Evolutionary conservation across 176 grass and related monocot species (phyloP).

Genomic region (Ampelocalamus luodianensis): DNA sequence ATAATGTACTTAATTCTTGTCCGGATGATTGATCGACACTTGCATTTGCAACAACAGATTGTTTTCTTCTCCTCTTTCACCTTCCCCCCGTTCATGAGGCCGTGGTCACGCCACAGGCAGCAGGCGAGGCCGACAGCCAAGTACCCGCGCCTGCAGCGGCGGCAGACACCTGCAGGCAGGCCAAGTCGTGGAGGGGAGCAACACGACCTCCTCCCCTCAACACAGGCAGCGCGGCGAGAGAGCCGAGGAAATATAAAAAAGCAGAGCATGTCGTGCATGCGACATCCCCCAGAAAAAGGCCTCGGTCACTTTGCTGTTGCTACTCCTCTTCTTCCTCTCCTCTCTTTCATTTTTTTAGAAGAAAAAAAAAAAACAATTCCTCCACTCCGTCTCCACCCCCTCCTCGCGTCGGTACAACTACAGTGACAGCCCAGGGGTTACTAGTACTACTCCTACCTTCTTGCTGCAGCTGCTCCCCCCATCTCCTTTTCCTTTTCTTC

Average conservation of each 20-base stretch:
- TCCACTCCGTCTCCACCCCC: not conserved
- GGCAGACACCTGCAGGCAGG: not conserved
- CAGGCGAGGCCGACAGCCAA: not conserved
- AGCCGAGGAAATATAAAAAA: constrained; percentile 6
- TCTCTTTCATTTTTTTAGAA: too few relatives aligned
- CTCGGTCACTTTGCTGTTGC: constrained; percentile 4
- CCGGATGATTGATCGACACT: not conserved
- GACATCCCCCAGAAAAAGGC: not conserved
- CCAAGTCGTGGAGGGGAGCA: constrained; percentile 34
- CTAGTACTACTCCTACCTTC: too few relatives aligned
- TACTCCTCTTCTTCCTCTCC: not conserved
- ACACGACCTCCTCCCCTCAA: not conserved
- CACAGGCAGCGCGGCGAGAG: constrained; percentile 3
- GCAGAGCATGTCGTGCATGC: constrained; percentile 51
- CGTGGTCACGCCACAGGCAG: too few relatives aligned
- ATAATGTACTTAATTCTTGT: too few relatives aligned
- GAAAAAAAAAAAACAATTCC: not conserved
- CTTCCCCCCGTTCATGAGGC: not conserved
- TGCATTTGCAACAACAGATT: not conserved
- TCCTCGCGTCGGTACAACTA: not conserved
- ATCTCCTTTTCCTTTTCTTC: constrained; percentile 22
- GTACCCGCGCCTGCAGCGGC: constrained; percentile 27
- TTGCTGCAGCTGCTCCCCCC: not conserved
- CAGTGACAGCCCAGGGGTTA: not conserved
- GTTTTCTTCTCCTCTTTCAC: not conserved